Base-by-base conservation (phyloP, 441 rosid species). In the Metrosideros polymorpha region DNA sequence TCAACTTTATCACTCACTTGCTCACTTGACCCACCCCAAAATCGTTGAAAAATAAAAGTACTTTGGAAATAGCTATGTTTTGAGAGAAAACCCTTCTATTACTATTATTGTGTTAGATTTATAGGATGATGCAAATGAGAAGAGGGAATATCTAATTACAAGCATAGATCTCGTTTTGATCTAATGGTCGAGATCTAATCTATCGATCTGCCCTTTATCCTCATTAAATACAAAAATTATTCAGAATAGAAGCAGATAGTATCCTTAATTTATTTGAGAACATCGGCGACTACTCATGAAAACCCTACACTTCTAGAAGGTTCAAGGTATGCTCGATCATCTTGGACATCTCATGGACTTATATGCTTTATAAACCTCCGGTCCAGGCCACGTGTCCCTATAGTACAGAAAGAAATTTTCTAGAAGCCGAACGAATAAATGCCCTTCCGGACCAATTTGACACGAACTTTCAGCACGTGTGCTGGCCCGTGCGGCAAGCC, bases 221-320 rank as follows among this genome's bases (percentile, higher is more conserved):
- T 35, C 14, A 6, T 63, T 4, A 18, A 9, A 29, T 7, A 6
- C 6, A 8, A 29, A 2, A 59, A 59, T 59, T 39, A 4, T 29
- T 29, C 29, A 14, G 29, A 59, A 3, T 59, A 29, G 19, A 29
- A 59, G 22, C 0, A 10, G 2, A 59, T 0, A 7, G 29, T 0
- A 29, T 59, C 22, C 4, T 29, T 15, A 29, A 29, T 17, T 14
- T 29, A 7, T 4, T 59, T 0, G 71, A 15, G 29, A 59, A 29
- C 12, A 9, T 59, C 15, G 14, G 7, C 14, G 9, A 59, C 9
- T 7, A 29, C 10, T 15, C 39, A 29, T 14, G 5, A 15, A 59
- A 29, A 29, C 15, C 39, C 39, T 14, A 29, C 5, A 29, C 32
- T 22, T 29, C 14, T 17, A 18, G 54, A 52, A 18, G 54, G 54